Evolutionary conservation across 305 asterid species (phyloP).

Genomic region (Salvia sclarea): DNA sequence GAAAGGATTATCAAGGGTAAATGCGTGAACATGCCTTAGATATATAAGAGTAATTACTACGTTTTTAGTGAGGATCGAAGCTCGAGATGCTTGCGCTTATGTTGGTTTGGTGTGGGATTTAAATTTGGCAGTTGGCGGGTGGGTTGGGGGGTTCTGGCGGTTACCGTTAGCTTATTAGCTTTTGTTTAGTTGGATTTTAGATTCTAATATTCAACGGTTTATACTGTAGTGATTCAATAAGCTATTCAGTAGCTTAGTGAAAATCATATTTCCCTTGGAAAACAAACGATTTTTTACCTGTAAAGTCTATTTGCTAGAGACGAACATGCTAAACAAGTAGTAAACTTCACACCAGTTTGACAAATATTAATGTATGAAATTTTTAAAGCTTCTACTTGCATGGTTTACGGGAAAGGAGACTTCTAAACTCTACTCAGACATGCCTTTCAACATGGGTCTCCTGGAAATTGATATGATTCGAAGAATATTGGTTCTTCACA

Average conservation of each 20-base stretch:
- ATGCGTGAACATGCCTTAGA: neutral
- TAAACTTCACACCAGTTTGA: neutral
- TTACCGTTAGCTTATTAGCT: neutral
- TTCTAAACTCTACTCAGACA: neutral
- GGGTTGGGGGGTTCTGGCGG: neutral
- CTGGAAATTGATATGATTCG: neutral
- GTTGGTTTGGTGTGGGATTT: constrained; percentile 1
- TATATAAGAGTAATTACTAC: neutral
- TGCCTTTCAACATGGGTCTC: neutral
- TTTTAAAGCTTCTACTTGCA: neutral
- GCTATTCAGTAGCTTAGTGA: neutral
- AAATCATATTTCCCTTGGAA: neutral
- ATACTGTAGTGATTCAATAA: neutral
- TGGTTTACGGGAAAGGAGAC: neutral
- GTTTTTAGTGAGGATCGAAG: neutral
- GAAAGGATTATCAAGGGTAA: neutral
- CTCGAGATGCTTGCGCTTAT: neutral
- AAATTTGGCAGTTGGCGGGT: constrained; percentile 3
- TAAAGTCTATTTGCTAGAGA: neutral
- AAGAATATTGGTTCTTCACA: neutral
- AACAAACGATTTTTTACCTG: neutral
- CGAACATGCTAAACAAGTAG: neutral
- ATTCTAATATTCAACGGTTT: neutral
- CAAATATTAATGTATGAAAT: neutral
- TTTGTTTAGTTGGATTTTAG: neutral